phyloP scores from a whole-genome alignment of 1,284 basidiomycete species.

The Pascua guehoae region DNA sequence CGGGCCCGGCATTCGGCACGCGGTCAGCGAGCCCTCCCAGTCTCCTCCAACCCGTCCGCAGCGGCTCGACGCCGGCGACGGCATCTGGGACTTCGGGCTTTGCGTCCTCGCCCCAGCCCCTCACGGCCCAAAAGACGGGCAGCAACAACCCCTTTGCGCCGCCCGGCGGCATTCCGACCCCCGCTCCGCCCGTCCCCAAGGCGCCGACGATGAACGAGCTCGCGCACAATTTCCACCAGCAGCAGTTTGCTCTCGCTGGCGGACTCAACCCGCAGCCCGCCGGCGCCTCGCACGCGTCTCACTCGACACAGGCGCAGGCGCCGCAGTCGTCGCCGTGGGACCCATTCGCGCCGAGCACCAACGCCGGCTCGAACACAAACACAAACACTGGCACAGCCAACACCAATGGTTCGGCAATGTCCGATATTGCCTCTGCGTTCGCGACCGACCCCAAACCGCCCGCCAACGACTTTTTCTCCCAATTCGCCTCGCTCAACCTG shows the following conservation, averaged over 20 bases:
- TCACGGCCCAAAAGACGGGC: slow-evolving; percentile 88
- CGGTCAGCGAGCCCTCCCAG: too few species aligned
- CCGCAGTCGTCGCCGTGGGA: slow-evolving; percentile 6
- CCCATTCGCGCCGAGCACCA: slow-evolving; percentile 5
- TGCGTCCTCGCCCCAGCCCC: slow-evolving; percentile 51
- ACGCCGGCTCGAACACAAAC: not conserved
- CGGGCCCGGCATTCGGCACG: not conserved
- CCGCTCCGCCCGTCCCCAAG: slow-evolving; percentile 63
- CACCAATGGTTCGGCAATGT: slow-evolving; percentile 25
- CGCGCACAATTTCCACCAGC: slow-evolving; percentile 53
- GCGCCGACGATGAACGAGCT: slow-evolving; percentile 77
- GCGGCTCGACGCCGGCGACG: slow-evolving; percentile 4
- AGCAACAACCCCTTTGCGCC: slow-evolving; percentile 92
- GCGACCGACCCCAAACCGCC: slow-evolving; percentile 22
- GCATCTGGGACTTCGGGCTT: slow-evolving; percentile 18
- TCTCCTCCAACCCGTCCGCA: not conserved
- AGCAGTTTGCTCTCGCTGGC: slow-evolving; percentile 15
- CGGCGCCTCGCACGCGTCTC: not conserved
- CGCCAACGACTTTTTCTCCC: slow-evolving; percentile 31
- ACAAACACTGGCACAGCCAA: not conserved
- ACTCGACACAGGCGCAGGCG: slow-evolving; percentile 9
- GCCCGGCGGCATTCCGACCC: slow-evolving; percentile 52
- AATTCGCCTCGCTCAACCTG: slow-evolving; percentile 21
- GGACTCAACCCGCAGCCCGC: slow-evolving; percentile 6
- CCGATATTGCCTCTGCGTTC: slow-evolving; percentile 45